Evolutionary conservation across 805 yeast genomes (phyloP).

Genomic region (Hanseniaspora lachancei): DNA sequence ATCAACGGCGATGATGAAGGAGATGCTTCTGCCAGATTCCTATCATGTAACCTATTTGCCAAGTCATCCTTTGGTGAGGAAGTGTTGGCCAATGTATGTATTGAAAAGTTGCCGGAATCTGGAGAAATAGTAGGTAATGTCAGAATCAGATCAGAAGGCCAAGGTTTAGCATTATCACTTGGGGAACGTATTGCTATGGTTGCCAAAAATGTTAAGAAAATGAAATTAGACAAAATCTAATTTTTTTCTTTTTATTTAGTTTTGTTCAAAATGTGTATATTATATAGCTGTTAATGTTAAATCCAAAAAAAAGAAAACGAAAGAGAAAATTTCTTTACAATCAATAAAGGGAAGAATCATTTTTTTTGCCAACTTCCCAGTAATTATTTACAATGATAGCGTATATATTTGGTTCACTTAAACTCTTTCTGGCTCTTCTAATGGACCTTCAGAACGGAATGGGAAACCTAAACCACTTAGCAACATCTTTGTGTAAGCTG

Average conservation of each 20-base stretch:
- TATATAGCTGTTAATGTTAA: no score
- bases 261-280: background rate
- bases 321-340: background rate
- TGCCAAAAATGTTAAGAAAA: slow-evolving; percentile 43
- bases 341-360: background rate
- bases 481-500: slow-evolving; percentile 74
- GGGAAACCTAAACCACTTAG: slow-evolving; percentile 75
- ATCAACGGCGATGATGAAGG: slow-evolving; percentile 76
- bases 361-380: background rate
- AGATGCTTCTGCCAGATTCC: slow-evolving; percentile 33
- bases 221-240: slow-evolving; percentile 26
- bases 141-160: slow-evolving; percentile 93
- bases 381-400: background rate
- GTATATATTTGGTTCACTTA: slow-evolving; percentile 11
- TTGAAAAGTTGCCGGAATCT: slow-evolving; percentile 55
- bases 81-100: slow-evolving; percentile 88
- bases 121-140: slow-evolving; percentile 86
- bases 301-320: no score
- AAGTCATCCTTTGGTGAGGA: slow-evolving; percentile 93
- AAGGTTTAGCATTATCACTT: slow-evolving; percentile 85
- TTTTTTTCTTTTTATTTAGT: background rate
- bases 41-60: slow-evolving; percentile 88
- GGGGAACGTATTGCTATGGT: slow-evolving; percentile 89
- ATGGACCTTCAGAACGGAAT: slow-evolving; percentile 43
- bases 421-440: slow-evolving; percentile 18